A percentile compares a stretch with the other conserved stretches of the same genome.
These are phyloP conservation scores for Populus hybrid DNA, from an alignment of 441 rosid species.

Conservation along the genomic window DNA sequence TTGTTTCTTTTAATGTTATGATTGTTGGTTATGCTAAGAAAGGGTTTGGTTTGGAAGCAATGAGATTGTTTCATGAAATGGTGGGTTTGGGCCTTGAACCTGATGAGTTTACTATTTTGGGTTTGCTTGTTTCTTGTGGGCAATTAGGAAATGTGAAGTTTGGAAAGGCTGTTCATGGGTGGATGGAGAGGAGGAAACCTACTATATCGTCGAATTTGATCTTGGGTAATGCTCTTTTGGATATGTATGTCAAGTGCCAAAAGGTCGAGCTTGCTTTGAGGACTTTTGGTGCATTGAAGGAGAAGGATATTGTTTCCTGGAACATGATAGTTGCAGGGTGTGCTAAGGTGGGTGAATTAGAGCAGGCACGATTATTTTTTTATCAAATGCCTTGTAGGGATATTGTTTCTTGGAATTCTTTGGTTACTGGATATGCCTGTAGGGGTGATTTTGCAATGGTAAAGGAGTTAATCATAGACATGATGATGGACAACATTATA, in stretches of 20 bases:
- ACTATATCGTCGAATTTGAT: conserved; percentile 36
- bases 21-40: conserved; percentile 47
- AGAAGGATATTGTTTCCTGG: conserved; percentile 50
- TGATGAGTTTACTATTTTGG: conserved; percentile 43
- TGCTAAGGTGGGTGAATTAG: conserved; percentile 39
- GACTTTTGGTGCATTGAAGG: conserved; percentile 29
- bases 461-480: conserved; percentile 24
- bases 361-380: conserved; percentile 36
- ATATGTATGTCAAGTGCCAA: conserved; percentile 51
- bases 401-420: conserved; percentile 49
- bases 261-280: conserved; percentile 33
- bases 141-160: conserved; percentile 27
- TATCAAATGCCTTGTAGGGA: conserved; percentile 41
- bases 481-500: conserved; percentile 30
- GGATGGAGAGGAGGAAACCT: conserved; percentile 45
- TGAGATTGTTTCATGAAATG: conserved; percentile 37
- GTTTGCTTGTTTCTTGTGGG: conserved; percentile 48
- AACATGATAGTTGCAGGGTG: conserved; percentile 48
- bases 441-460: conserved; percentile 28
- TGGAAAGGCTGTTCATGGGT: conserved; percentile 51
- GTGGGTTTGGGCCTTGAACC: conserved; percentile 33
- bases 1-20: conserved; percentile 39
- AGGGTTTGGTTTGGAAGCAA: conserved; percentile 41
- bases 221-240: conserved; percentile 46
- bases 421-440: conserved; percentile 42